phyloP scores from a whole-genome alignment of 2,329 filamentous ascomycete genomes.

The Neofusicoccum ribis region DNA sequence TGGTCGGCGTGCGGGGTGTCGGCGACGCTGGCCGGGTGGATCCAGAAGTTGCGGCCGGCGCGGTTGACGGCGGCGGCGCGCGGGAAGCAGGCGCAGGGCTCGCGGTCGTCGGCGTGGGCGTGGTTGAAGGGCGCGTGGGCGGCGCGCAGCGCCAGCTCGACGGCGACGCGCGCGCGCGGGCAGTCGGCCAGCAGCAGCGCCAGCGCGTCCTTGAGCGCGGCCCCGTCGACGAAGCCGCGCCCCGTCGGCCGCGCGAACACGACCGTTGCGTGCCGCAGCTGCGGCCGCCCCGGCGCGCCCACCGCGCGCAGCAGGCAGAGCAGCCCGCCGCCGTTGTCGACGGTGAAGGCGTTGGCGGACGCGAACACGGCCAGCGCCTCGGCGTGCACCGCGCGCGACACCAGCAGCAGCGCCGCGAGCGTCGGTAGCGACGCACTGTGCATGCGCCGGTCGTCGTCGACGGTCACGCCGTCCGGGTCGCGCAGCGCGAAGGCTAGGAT shows the following conservation, averaged over 20 bases:
- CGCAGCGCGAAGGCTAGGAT: not conserved
- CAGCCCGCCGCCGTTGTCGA: conserved; percentile 10
- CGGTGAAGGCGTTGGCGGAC: not conserved
- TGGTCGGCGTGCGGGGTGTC: conserved; percentile 1
- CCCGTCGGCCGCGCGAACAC: conserved; percentile 6
- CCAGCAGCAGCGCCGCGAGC: not conserved
- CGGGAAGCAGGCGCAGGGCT: not conserved
- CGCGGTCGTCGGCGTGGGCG: not conserved
- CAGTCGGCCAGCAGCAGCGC: not conserved
- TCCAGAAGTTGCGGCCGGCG: conserved; percentile 12
- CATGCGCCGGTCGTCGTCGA: not conserved
- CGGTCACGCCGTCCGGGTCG: not conserved
- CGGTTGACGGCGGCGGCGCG: not conserved
- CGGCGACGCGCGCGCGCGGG: not conserved
- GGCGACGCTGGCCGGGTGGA: conserved; percentile 9
- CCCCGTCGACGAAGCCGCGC: conserved; percentile 2
- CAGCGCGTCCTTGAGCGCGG: not conserved
- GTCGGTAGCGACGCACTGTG: not conserved
- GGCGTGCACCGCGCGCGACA: not conserved
- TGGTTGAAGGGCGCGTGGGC: conserved; percentile 6
- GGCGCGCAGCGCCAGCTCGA: conserved; percentile 5
- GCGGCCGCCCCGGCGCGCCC: not conserved
- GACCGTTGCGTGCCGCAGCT: not conserved
- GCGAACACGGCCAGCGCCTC: conserved; percentile 6
- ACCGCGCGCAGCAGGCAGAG: not conserved